Conservation (phyloP, 2,329 filamentous ascomycete species). For the Cercospora sp. region DNA sequence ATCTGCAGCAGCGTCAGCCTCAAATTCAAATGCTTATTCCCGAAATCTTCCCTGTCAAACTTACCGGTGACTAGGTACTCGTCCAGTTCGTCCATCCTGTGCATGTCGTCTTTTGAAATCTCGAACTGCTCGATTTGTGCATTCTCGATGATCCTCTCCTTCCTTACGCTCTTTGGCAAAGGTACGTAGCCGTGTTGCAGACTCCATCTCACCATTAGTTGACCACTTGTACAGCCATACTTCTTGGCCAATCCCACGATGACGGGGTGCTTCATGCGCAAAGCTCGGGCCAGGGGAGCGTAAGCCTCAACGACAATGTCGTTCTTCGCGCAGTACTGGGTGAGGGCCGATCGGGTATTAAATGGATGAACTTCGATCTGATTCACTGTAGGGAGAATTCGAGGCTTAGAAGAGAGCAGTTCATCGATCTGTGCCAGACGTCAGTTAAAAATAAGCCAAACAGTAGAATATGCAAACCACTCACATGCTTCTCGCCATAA, state of each 20-base stretch:
- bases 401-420: slow-evolving; percentile 62
- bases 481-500: slow-evolving; percentile 71
- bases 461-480: slow-evolving; percentile 34
- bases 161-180: slow-evolving; percentile 69
- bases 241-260: slow-evolving; percentile 64
- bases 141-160: slow-evolving; percentile 65
- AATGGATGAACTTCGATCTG: slow-evolving; percentile 83
- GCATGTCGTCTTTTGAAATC: slow-evolving; percentile 64
- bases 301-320: slow-evolving; percentile 75
- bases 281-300: slow-evolving; percentile 70
- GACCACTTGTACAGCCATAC: slow-evolving; percentile 69
- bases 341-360: slow-evolving; percentile 70
- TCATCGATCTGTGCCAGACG: slow-evolving; percentile 60
- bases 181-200: slow-evolving; percentile 72
- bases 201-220: slow-evolving; percentile 76
- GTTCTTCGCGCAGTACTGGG: slow-evolving; percentile 64
- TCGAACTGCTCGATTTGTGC: slow-evolving; percentile 60
- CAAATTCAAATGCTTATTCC: not conserved
- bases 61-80: slow-evolving; percentile 72
- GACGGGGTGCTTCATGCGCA: slow-evolving; percentile 67
- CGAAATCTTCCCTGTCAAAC: slow-evolving; percentile 36
- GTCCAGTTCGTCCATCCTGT: slow-evolving; percentile 63
- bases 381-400: slow-evolving; percentile 68
- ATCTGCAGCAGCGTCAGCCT: slow-evolving; percentile 25
- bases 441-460: not conserved